Evolutionary conservation across 225 moss, liverwort and hornwort genomes (phyloP).

Genomic region (Takakia lepidozioides): DNA sequence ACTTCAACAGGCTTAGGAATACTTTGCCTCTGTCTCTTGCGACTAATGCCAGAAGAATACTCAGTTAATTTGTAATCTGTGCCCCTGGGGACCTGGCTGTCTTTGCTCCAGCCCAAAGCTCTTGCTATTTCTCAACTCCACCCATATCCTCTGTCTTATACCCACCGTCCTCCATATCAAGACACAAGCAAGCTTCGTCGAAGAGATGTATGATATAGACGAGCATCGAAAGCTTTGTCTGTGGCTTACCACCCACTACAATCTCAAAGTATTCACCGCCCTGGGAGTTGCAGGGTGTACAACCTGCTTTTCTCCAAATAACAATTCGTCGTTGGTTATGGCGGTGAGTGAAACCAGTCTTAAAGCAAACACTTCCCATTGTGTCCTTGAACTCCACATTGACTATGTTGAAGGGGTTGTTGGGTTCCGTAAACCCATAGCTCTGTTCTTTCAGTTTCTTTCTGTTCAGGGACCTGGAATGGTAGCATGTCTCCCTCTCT

Average conservation of each 20-base stretch:
- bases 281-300: slow-evolving; percentile 44
- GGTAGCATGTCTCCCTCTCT: too few relatives aligned
- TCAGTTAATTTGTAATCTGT: neutral
- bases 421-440: slow-evolving; percentile 77
- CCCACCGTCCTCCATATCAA: slow-evolving; percentile 21
- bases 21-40: slow-evolving; percentile 21
- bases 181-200: slow-evolving; percentile 28
- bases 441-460: too few relatives aligned
- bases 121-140: slow-evolving; percentile 23
- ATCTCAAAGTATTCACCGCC: slow-evolving; percentile 74
- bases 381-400: slow-evolving; percentile 59
- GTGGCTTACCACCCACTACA: slow-evolving; percentile 53
- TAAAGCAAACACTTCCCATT: slow-evolving; percentile 34
- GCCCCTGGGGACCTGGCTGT: slow-evolving; percentile 8
- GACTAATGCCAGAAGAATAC: slow-evolving; percentile 11
- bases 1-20: neutral
- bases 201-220: slow-evolving; percentile 50
- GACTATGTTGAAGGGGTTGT: slow-evolving; percentile 75
- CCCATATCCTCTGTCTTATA: slow-evolving; percentile 22
- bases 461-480: too few relatives aligned
- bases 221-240: slow-evolving; percentile 57
- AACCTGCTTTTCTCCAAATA: slow-evolving; percentile 60
- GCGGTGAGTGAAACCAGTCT: slow-evolving; percentile 40
- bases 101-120: slow-evolving; percentile 28
- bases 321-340: slow-evolving; percentile 48